Evolutionary conservation across 2,329 filamentous ascomycete species (phyloP).

Genomic region (Botrytis squamosa): DNA sequence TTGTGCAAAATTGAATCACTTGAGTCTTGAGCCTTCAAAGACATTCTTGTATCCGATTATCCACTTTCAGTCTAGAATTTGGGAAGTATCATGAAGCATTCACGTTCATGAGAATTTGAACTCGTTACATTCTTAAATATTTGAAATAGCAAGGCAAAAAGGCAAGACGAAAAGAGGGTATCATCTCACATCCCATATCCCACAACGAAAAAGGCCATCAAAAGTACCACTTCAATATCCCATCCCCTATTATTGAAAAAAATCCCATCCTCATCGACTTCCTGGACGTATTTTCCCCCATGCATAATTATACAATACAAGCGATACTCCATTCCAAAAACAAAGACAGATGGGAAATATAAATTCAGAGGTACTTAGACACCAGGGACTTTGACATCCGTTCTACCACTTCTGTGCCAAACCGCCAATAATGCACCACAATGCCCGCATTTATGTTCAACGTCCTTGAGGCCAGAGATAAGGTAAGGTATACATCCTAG

Average conservation of each 20-base stretch:
- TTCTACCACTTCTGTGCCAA: conserved; percentile 45
- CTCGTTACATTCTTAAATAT: not conserved
- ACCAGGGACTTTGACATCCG: conserved; percentile 38
- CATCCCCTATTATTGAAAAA: not conserved
- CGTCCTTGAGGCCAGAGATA: conserved; percentile 45
- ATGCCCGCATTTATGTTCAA: conserved; percentile 45
- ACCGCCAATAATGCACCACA: conserved; percentile 44
- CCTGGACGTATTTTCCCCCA: not conserved
- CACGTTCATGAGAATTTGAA: too few species aligned
- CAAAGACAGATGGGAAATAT: not conserved
- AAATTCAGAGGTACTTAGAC: not conserved
- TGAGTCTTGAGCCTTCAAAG: not conserved
- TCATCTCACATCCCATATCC: conserved; percentile 2
- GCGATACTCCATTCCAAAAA: not conserved
- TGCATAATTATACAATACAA: not conserved
- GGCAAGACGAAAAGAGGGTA: conserved; percentile 6
- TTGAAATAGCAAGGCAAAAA: not conserved
- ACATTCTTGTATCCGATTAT: not conserved
- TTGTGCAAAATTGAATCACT: not conserved
- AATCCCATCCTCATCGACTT: not conserved
- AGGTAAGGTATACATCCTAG: conserved; percentile 46
- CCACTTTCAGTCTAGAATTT: too few species aligned
- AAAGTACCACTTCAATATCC: not conserved
- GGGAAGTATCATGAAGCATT: not conserved
- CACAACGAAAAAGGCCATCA: not conserved